Evolutionary conservation across 2,329 filamentous ascomycete species (phyloP).

Genomic region (Aureobasidium namibiae): DNA sequence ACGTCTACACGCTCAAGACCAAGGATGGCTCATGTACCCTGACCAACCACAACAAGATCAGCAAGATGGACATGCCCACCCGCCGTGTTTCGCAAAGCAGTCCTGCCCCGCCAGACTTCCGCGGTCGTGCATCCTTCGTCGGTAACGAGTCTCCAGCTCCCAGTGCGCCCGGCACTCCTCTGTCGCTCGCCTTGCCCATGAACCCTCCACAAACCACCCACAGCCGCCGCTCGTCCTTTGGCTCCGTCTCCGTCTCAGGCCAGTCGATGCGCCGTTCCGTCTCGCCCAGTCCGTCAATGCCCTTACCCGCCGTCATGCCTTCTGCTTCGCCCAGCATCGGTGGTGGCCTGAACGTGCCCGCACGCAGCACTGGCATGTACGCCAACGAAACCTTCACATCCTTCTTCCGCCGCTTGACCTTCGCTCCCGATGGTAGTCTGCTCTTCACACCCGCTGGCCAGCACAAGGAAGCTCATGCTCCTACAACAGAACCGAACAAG

Average conservation of each 20-base stretch:
- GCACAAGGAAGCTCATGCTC: slow-evolving; percentile 71
- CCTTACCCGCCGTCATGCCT: slow-evolving; percentile 89
- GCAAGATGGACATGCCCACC: slow-evolving; percentile 88
- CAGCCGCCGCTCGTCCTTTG: slow-evolving; percentile 89
- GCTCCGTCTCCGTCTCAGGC: slow-evolving; percentile 45
- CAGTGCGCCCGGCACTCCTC: slow-evolving; percentile 89
- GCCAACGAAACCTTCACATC: slow-evolving; percentile 95
- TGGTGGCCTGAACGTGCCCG: slow-evolving; percentile 41
- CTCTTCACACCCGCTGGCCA: slow-evolving; percentile 92
- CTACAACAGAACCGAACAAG: slow-evolving; percentile 60
- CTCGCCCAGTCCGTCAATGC: slow-evolving; percentile 88
- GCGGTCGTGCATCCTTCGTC: slow-evolving; percentile 56
- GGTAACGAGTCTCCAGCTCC: slow-evolving; percentile 71
- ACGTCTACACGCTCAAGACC: slow-evolving; percentile 92
- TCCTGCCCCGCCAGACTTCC: slow-evolving; percentile 79
- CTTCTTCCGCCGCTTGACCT: slow-evolving; percentile 89
- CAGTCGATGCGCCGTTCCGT: slow-evolving; percentile 69
- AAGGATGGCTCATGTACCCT: slow-evolving; percentile 94
- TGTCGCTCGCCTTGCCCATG: slow-evolving; percentile 84
- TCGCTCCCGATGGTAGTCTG: slow-evolving; percentile 89
- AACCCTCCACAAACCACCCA: slow-evolving; percentile 89
- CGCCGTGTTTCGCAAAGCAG: slow-evolving; percentile 85
- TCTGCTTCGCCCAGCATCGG: slow-evolving; percentile 81
- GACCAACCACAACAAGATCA: slow-evolving; percentile 67
- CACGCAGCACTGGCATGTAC: slow-evolving; percentile 79